Percentiles rank a stretch among this genome's conserved stretches.
These are phyloP conservation scores for Nectriaceae sp. DNA, from an alignment of 2,329 filamentous ascomycete species.

Conservation along the genomic window DNA sequence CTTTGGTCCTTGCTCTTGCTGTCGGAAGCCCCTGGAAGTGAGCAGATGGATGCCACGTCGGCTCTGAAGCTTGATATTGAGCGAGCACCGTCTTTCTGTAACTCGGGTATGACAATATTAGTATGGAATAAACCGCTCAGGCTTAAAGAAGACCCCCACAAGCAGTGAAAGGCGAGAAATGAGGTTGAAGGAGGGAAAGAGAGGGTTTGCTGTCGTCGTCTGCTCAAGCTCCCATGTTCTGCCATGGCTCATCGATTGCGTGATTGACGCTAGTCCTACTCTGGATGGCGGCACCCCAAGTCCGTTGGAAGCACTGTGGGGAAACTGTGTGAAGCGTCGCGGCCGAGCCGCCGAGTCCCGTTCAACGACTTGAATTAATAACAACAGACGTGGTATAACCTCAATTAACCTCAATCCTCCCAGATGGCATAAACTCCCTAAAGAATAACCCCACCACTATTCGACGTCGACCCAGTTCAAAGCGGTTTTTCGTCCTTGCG, in stretches of 20 bases:
- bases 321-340: neutral
- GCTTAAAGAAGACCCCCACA: constrained; percentile 18
- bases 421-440: too few species aligned
- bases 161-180: constrained; percentile 12
- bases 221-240: neutral
- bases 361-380: neutral
- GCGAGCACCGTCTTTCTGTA: constrained; percentile 4
- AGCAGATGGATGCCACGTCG: constrained; percentile 5
- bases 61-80: neutral
- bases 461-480: too few species aligned
- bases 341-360: constrained; percentile 1
- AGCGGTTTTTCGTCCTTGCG: too few species aligned
- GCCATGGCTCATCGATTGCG: constrained; percentile 1
- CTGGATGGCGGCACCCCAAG: neutral
- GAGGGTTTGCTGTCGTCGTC: neutral
- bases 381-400: neutral
- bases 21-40: constrained; percentile 3
- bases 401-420: neutral
- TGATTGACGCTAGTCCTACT: constrained; percentile 1
- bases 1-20: constrained; percentile 11
- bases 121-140: constrained; percentile 19
- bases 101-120: constrained; percentile 14
- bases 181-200: constrained; percentile 19
- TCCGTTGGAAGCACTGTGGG: neutral
- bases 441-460: too few species aligned